Evolutionary conservation across 371 early-diverging fungal genomes (phyloP).

Genomic region (Mortierella sp.): DNA sequence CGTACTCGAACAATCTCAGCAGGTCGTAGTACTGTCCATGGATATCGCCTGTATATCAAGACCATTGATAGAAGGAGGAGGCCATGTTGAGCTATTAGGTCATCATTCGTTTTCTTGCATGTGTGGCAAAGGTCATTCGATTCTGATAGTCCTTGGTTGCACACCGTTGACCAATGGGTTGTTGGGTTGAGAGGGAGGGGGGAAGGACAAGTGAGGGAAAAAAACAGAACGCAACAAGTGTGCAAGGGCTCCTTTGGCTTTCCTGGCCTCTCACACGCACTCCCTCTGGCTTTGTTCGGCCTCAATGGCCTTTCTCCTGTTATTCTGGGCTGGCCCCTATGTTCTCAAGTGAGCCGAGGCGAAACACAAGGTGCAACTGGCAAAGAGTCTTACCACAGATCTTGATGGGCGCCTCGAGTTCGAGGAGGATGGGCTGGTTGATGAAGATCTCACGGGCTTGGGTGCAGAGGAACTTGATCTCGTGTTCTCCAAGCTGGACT

Average conservation of each 20-base stretch:
- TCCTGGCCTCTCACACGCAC: no score
- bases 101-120: no score
- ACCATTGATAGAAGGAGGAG: no score
- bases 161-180: no score
- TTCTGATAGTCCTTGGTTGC: no score
- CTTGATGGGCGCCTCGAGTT: constrained; percentile 95
- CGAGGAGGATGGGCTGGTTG: constrained; percentile 91
- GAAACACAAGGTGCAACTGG: constrained; percentile 1
- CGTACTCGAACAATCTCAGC: constrained; percentile 86
- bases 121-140: no score
- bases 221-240: no score
- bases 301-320: neutral
- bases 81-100: no score
- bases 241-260: no score
- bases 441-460: constrained; percentile 93
- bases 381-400: constrained; percentile 76
- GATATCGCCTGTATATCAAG: constrained; percentile 83
- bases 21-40: constrained; percentile 97
- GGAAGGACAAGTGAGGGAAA: no score
- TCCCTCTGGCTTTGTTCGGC: no score
- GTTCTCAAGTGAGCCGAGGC: constrained; percentile 5
- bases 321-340: neutral
- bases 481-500: constrained; percentile 82
- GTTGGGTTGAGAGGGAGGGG: no score
- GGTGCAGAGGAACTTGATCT: constrained; percentile 87